Percentiles rank a stretch among this genome's conserved stretches.
Evolutionary conservation across 176 grass and related monocot species (phyloP).

Genomic region (Cenchrus americanus): DNA sequence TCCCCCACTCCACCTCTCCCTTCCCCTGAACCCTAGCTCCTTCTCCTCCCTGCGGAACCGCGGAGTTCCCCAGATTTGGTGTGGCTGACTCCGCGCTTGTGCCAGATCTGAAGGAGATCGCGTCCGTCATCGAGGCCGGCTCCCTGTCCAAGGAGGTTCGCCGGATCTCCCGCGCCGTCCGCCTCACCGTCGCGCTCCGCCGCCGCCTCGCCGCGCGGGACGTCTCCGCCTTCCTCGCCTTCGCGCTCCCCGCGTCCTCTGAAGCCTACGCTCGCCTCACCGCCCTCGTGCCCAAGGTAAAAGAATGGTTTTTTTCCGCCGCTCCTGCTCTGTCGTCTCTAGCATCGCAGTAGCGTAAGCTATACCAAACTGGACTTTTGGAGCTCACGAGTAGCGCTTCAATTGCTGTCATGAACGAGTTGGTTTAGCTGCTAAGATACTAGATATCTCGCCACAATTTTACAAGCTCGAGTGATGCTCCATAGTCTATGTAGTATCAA

Average conservation of each 20-base stretch:
- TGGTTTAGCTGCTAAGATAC: background rate
- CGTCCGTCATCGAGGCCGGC: constrained; percentile 65
- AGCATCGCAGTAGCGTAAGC: background rate
- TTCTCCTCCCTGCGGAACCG: background rate
- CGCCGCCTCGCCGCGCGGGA: constrained; percentile 54
- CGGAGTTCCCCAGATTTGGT: constrained; percentile 15
- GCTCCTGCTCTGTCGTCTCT: background rate
- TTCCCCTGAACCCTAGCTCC: constrained; percentile 19
- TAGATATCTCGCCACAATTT: too few relatives aligned
- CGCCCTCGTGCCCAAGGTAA: constrained; percentile 66
- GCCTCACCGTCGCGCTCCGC: constrained; percentile 75
- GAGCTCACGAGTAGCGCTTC: background rate
- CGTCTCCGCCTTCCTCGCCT: constrained; percentile 60
- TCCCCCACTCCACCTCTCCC: too few relatives aligned
- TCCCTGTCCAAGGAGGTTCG: constrained; percentile 79
- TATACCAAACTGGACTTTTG: background rate
- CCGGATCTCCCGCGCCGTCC: constrained; percentile 78
- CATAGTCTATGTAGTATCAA: background rate
- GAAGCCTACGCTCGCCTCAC: constrained; percentile 64
- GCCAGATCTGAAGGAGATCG: constrained; percentile 89
- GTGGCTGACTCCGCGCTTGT: background rate
- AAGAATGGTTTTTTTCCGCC: background rate
- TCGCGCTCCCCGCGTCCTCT: constrained; percentile 55
- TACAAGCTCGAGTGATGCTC: background rate
- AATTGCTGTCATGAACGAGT: background rate